These are phyloP conservation scores for Phytophthora fragariae DNA, from an alignment of 352 stramenopile species.

Conservation along the genomic window DNA sequence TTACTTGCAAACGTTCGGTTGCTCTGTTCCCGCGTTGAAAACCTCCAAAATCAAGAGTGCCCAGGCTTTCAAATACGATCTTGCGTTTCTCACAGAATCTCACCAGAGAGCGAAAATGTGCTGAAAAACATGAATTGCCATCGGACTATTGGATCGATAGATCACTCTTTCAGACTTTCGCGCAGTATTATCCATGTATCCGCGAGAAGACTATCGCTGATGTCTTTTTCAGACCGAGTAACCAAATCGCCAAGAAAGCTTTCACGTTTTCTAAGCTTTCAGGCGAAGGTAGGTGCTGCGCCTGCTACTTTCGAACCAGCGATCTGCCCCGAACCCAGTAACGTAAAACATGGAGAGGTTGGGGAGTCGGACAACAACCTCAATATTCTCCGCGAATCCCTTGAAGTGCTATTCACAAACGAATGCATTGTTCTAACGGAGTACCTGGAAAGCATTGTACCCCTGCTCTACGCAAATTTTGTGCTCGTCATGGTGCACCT, in stretches of 20 bases:
- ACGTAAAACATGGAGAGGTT: not conserved
- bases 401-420: slow-evolving; percentile 32
- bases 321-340: not conserved
- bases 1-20: slow-evolving; percentile 4
- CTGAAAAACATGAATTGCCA: not conserved
- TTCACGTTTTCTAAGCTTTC: not conserved
- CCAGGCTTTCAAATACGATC: slow-evolving; percentile 9
- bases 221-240: not conserved
- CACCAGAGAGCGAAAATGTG: not conserved
- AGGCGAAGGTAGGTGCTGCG: not conserved
- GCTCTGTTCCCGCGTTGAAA: not conserved
- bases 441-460: slow-evolving; percentile 43
- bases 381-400: slow-evolving; percentile 2
- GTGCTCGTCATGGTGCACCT: slow-evolving; percentile 20
- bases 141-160: not conserved
- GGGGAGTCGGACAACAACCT: not conserved
- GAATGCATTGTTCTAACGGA: slow-evolving; percentile 44
- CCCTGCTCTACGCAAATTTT: slow-evolving; percentile 30
- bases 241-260: not conserved
- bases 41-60: not conserved
- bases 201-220: not conserved
- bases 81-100: slow-evolving; percentile 13
- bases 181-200: not conserved
- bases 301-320: not conserved
- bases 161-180: not conserved